Percentiles rank a stretch among this genome's conserved stretches.
Conservation (phyloP, 140 eudicot species). For the Erigeron philadelphicus region DNA sequence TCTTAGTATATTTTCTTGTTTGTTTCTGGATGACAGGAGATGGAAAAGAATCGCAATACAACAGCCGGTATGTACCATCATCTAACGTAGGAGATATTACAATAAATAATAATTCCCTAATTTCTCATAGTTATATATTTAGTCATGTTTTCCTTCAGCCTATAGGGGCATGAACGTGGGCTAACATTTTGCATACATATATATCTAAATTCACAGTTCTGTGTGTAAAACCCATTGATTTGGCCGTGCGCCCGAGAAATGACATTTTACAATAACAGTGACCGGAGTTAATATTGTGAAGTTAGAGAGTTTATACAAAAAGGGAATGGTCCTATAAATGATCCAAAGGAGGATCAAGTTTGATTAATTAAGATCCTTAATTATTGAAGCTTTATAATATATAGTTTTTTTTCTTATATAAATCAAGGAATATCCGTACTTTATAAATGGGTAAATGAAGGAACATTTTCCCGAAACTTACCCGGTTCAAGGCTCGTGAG, state of each 20-base stretch:
- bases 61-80: conserved; percentile 43
- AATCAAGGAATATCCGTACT: too few relatives aligned
- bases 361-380: background rate
- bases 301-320: background rate
- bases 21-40: conserved; percentile 72
- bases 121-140: background rate
- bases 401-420: too few relatives aligned
- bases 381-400: background rate
- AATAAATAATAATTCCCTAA: conserved; percentile 1
- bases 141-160: background rate
- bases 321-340: background rate
- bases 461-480: background rate
- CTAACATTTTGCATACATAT: too few relatives aligned
- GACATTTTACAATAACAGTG: background rate
- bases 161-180: background rate
- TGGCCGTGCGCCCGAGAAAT: too few relatives aligned
- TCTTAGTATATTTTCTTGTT: conserved; percentile 18
- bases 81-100: background rate
- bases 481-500: background rate
- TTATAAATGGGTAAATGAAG: too few relatives aligned
- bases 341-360: background rate
- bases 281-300: background rate
- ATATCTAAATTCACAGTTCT: too few relatives aligned
- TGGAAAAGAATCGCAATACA: conserved; percentile 55
- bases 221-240: too few relatives aligned